Base-by-base conservation (phyloP, 306 rosid species). In the Corylus americana region DNA sequence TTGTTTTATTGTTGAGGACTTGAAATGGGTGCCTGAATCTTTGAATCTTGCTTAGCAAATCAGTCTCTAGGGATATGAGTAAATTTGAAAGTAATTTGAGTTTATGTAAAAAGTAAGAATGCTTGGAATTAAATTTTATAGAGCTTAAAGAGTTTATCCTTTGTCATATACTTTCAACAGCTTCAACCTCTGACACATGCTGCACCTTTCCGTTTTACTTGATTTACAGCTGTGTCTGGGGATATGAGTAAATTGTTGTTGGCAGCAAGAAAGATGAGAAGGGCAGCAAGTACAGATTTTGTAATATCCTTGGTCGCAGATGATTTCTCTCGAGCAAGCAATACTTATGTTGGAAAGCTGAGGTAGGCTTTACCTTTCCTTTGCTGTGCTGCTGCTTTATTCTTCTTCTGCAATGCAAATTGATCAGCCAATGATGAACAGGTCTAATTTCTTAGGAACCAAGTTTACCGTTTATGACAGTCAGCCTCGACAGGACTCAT, bases 371-470 rank as follows among this genome's bases (percentile, higher is more conserved):
- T 31, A 62, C 74, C 47, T 22, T 22, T 22, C 25, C 25, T 22
- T 22, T 0, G 25, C 25, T 22, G 25, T 22, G 25, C 25, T 22
- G 25, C 25, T 22, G 25, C 25, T 22, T 22, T 22, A 22, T 22
- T 22, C 25, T 22, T 22, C 25, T 22, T 22, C 25, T 22, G 25
- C 25, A 22, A 22, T 22, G 47, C 76, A 63, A 58, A 77, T 74
- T 68, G 77, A 83, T 82, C 73, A 73, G 58, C 48, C 63, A 78
- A 74, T 76, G 73, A 49, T 76, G 71, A 77, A 76, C 91, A 94
- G 98, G 88, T 91, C 98, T 81, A 92, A 94, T 84, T 94, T 94
- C 83, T 84, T 94, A n/a, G 97, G 97, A 18, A 92, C 97, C 71
- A 94, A 92, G 88, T 92, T 94, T 78, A 83, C 79, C 67, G 80